A percentile compares a stretch with the other conserved stretches of the same genome.
Evolutionary conservation across 2,329 filamentous ascomycete species (phyloP).

Genomic region (Lizonia empirigonia): DNA sequence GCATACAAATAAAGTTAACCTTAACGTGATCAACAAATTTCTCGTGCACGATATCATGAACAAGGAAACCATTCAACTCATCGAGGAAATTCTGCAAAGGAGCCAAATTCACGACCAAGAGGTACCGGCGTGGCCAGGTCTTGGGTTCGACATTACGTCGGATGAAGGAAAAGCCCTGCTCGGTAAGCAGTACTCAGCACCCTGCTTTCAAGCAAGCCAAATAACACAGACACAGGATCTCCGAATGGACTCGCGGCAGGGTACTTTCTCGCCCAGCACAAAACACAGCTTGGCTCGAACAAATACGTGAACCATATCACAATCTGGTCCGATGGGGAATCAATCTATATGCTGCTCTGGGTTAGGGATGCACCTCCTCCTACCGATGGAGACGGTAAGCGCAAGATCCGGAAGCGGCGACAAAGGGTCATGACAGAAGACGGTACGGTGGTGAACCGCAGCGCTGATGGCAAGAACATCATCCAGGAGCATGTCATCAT

Average conservation of each 20-base stretch:
- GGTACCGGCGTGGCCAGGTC: slow-evolving; percentile 6
- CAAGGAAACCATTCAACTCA: not conserved
- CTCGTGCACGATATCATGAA: slow-evolving; percentile 5
- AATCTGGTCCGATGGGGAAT: slow-evolving; percentile 1
- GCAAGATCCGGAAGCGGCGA: not conserved
- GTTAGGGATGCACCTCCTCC: slow-evolving; percentile 8
- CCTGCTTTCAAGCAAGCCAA: too few relatives aligned
- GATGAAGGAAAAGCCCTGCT: slow-evolving; percentile 17
- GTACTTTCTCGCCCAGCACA: slow-evolving; percentile 20
- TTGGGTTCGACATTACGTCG: not conserved
- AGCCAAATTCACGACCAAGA: not conserved
- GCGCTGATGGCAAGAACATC: slow-evolving; percentile 1
- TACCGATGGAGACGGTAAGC: not conserved
- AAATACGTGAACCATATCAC: slow-evolving; percentile 20
- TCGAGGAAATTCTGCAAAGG: not conserved
- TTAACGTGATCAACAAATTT: slow-evolving; percentile 4
- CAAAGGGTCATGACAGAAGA: not conserved
- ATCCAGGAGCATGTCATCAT: slow-evolving; percentile 1
- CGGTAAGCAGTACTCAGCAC: slow-evolving; percentile 5
- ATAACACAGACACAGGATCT: not conserved
- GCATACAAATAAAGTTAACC: not conserved
- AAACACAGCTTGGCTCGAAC: slow-evolving; percentile 11
- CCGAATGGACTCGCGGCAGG: slow-evolving; percentile 4
- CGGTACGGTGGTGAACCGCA: not conserved
- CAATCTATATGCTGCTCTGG: slow-evolving; percentile 16